phyloP scores from a whole-genome alignment of 306 rosid species.

The Lithocarpus polystachyus region DNA sequence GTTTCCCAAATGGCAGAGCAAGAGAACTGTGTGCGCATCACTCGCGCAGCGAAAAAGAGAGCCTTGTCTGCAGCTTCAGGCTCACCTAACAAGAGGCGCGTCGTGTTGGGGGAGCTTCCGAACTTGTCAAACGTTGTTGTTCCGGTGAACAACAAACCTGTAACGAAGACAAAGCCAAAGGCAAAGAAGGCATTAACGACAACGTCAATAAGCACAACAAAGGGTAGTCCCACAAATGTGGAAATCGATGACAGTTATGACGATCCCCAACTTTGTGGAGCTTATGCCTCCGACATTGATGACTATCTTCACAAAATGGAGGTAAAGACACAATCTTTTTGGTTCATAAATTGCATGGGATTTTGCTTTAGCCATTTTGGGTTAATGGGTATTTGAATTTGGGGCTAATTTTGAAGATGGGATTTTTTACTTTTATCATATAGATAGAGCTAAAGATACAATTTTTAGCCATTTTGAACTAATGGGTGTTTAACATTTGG shows the following conservation, averaged over 20 bases:
- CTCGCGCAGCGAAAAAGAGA: constrained; percentile 62
- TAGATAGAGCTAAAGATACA: too few species aligned
- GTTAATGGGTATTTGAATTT: too few species aligned
- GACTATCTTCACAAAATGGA: constrained; percentile 67
- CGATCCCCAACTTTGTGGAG: constrained; percentile 56
- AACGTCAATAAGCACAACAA: neutral
- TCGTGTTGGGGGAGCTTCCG: constrained; percentile 62
- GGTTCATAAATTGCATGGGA: too few species aligned
- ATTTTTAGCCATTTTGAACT: too few species aligned
- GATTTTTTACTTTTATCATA: too few species aligned
- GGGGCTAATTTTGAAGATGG: too few species aligned
- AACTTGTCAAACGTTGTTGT: constrained; percentile 27
- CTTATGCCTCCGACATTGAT: constrained; percentile 69
- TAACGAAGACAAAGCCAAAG: constrained; percentile 1
- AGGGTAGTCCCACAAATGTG: neutral
- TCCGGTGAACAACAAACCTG: neutral
- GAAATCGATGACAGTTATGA: constrained; percentile 5
- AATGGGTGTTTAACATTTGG: neutral
- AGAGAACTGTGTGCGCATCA: constrained; percentile 24
- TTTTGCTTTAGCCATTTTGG: too few species aligned
- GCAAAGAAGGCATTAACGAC: neutral
- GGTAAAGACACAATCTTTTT: constrained; percentile 33
- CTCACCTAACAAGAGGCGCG: constrained; percentile 50
- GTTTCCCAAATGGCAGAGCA: constrained; percentile 19
- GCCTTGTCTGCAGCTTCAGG: constrained; percentile 44